Base-by-base conservation (phyloP, 2,329 filamentous ascomycete genomes). In the Colletotrichum viniferum region DNA sequence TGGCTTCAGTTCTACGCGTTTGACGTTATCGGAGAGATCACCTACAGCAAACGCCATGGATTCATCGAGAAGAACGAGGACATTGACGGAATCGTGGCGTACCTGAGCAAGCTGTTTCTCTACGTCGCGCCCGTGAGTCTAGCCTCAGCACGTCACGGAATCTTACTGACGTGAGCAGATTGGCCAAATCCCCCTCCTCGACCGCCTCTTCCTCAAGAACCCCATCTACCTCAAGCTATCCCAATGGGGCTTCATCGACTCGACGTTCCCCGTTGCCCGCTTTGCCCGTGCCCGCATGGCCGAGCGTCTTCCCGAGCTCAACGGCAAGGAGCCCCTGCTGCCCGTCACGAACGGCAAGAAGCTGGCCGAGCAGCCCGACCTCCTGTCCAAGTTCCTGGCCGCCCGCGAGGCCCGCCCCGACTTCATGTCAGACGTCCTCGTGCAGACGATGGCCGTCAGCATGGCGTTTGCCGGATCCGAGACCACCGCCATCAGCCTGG, bases 1-100 rank as follows among this genome's bases (percentile, higher is more conserved):
- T 96, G 94, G 94, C 85, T 96, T 73, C 94, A 96, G 80, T 96
- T 92, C 81, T 96, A 94, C 78, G 94, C 94, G 0, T 96, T 96
- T 79, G 94, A 96, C 80, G 94, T 96, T 16, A 95, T 95, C 77
- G 94, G 94, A 7, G 92, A 94, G 76, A 90, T 96, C 79, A 95
- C 94, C 0, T 96, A 94, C 84, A 92, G 91, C 81, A 94, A 94
- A 81, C 88, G 93, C 0, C 89, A 95, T 73, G 94, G 94, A 0
- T 96, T 96, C 78, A 85, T 96, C 3, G 94, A 96, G 82, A 89
- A 90, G 80, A 93, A 95, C 66, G 88, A 92, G 80, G 94, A 96
- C 77, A 91, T 96, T 14, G 93, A 95, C 77, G 93, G 93, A 1
- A 95, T 96, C 67, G 89, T 96, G 6, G 85, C 83, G 0, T 94